Evolutionary conservation across 495 filamentous ascomycete genomes (phyloP).

Genomic region (Aspergillus taichungensis): DNA sequence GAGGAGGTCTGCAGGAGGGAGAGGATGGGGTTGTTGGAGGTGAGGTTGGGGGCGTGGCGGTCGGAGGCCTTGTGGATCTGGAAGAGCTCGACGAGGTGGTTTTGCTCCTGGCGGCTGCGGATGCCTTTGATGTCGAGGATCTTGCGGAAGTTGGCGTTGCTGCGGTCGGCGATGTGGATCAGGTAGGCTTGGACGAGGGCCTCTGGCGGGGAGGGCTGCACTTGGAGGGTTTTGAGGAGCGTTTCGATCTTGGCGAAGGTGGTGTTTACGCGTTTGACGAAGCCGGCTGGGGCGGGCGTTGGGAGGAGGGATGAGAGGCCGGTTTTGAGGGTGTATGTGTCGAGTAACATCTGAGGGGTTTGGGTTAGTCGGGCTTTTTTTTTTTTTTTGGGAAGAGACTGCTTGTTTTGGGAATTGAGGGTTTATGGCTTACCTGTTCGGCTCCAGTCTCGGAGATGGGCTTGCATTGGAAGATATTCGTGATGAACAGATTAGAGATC

Average conservation of each 20-base stretch:
- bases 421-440: constrained; percentile 59
- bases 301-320: constrained; percentile 46
- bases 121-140: constrained; percentile 91
- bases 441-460: constrained; percentile 90
- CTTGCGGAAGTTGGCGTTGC: constrained; percentile 91
- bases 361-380: constrained; percentile 1
- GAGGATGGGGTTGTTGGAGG: constrained; percentile 37
- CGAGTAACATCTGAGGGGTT: constrained; percentile 70
- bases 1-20: constrained; percentile 29
- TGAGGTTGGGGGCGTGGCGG: constrained; percentile 38
- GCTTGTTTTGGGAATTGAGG: too few species aligned
- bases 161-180: constrained; percentile 83
- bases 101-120: constrained; percentile 66
- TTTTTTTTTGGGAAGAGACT: neutral
- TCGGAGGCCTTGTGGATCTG: constrained; percentile 63
- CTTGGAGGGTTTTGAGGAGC: constrained; percentile 93
- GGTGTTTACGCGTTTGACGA: constrained; percentile 79
- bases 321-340: constrained; percentile 86
- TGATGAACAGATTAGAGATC: constrained; percentile 67
- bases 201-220: constrained; percentile 82
- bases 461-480: constrained; percentile 76
- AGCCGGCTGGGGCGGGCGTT: constrained; percentile 48
- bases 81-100: constrained; percentile 80
- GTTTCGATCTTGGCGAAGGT: constrained; percentile 82
- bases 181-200: constrained; percentile 95